A percentile compares a stretch with the other conserved stretches of the same genome.
Conservation (phyloP, 2,329 filamentous ascomycete species). For the Zasmidium cellare region DNA sequence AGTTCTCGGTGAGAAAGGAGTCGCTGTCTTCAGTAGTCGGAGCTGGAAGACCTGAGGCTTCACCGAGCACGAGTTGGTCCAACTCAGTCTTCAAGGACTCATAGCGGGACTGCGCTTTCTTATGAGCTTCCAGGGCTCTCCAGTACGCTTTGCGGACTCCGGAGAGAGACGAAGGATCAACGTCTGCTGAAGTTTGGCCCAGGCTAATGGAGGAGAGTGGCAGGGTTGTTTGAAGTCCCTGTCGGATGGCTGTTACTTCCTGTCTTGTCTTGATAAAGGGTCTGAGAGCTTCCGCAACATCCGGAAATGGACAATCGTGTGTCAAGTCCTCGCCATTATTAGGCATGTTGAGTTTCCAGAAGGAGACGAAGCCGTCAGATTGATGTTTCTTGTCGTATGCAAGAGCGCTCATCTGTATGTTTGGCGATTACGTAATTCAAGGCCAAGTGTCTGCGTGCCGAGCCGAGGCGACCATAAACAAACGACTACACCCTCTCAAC, state of each 20-base stretch:
- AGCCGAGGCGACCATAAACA: no score
- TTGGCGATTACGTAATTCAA: no score
- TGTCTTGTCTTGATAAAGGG: slow-evolving; percentile 33
- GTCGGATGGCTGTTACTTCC: slow-evolving; percentile 29
- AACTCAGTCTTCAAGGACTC: slow-evolving; percentile 32
- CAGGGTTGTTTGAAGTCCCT: slow-evolving; percentile 28
- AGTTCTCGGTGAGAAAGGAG: slow-evolving; percentile 18
- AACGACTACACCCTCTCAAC: no score
- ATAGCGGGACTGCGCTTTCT: slow-evolving; percentile 29
- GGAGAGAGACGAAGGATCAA: slow-evolving; percentile 20
- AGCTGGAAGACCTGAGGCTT: not conserved
- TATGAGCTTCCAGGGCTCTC: slow-evolving; percentile 31
- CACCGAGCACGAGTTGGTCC: slow-evolving; percentile 14
- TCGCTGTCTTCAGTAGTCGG: not conserved
- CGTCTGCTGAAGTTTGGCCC: not conserved
- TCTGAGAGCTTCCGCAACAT: slow-evolving; percentile 28
- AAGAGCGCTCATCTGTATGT: no score
- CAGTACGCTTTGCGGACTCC: slow-evolving; percentile 34
- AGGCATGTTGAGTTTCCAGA: not conserved
- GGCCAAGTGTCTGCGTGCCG: no score
- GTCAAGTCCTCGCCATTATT: not conserved
- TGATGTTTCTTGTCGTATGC: not conserved
- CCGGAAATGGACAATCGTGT: slow-evolving; percentile 28
- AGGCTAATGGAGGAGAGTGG: slow-evolving; percentile 19
- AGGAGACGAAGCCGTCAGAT: not conserved